These are phyloP conservation scores for Chlorophyllum brunneum DNA, from an alignment of 768 basidiomycete species.

Conservation along the genomic window DNA sequence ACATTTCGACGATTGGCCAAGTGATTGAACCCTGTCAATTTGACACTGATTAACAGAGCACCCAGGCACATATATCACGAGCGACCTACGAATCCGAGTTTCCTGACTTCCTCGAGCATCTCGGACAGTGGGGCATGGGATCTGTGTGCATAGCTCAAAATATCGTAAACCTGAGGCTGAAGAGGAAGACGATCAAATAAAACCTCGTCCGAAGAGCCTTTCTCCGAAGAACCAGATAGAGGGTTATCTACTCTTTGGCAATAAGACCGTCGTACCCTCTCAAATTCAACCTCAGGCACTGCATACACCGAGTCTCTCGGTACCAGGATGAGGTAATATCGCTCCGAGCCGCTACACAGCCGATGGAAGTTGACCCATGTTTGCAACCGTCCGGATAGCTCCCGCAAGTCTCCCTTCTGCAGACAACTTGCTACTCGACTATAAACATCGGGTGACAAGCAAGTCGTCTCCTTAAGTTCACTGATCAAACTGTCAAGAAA, in stretches of 20 bases:
- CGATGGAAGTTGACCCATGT: slow-evolving; percentile 61
- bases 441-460: slow-evolving; percentile 52
- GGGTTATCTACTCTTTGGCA: slow-evolving; percentile 16
- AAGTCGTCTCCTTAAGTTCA: slow-evolving; percentile 58
- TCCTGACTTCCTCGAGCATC: slow-evolving; percentile 54
- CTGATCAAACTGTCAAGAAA: slow-evolving; percentile 50
- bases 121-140: slow-evolving; percentile 48
- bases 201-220: neutral
- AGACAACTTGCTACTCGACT: slow-evolving; percentile 46
- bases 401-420: slow-evolving; percentile 34
- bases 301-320: slow-evolving; percentile 59
- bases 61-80: neutral
- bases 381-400: slow-evolving; percentile 33
- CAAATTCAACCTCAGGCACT: slow-evolving; percentile 45
- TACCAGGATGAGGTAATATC: slow-evolving; percentile 51
- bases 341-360: slow-evolving; percentile 56
- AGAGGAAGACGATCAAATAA: slow-evolving; percentile 64
- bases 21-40: slow-evolving; percentile 53
- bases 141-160: slow-evolving; percentile 63
- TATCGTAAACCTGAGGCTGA: slow-evolving; percentile 63
- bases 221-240: neutral
- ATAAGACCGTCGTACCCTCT: slow-evolving; percentile 36
- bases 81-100: slow-evolving; percentile 55
- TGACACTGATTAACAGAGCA: neutral
- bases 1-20: slow-evolving; percentile 73